Base-by-base conservation (phyloP, 2,329 filamentous ascomycete genomes). In the Xylariomycetidae sp. region DNA sequence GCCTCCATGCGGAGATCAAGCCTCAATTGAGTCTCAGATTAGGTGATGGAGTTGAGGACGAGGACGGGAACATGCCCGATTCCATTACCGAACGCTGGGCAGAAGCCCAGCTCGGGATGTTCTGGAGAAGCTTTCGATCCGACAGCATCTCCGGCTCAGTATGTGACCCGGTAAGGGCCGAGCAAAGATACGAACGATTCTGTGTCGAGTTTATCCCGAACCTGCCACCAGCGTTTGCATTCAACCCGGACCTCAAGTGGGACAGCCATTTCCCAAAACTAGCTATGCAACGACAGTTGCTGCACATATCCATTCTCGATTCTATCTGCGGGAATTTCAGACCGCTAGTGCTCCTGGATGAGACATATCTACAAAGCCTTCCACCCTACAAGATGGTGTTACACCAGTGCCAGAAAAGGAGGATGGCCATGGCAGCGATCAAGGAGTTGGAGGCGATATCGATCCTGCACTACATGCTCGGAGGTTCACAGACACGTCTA, bases 301-400 rank as follows among this genome's bases (percentile, higher is more conserved):
- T 49, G 8, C 37, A 42, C 14, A 38, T 42, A 1, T 17, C 40
- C 6, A 37, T 47, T 7, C 45, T 36, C 15, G 38, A 47, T 9
- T 41, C 38, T 4, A 4, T 46, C n/a, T 47, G 44, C 18, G 38
- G 27, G 25, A 41, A 47, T 17, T 47, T 47, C 15, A 23, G 44
- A 5, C 34, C 42, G 2, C 5, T 35, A 2, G 29, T 49, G 1
- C 14, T 47, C 12, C 16, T 28, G 5, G n/a, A 30, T 5, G 10
- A 20, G 5, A 8, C 11, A 2, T 2, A 32, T 20, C n/a, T 38
- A 6, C 11, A 30, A 11, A 20, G 10, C 1, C 27, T 47, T 2
- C 42, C 44, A 2, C 8, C 4, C 6, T 49, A 42, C 17, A 47
- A 47, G 25, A 26, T 14, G 22, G 14, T 31, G 12, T 20, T 45